Evolutionary conservation across 129 eudicot species (phyloP).

Genomic region (Centaurea solstitialis): DNA sequence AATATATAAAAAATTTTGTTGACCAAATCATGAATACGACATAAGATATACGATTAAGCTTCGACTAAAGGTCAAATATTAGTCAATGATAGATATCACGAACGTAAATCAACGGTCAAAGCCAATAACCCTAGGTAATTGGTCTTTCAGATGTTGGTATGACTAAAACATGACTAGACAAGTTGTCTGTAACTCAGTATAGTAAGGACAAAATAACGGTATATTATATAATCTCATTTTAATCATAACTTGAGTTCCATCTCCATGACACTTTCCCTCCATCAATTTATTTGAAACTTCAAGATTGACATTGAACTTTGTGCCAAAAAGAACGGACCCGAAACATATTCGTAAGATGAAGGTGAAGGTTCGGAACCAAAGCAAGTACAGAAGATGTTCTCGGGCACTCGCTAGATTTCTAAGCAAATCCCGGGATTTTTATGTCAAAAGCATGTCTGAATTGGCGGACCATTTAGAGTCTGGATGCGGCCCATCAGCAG

Average conservation of each 20-base stretch:
- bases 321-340: background rate
- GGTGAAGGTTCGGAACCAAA: slow-evolving; percentile 12
- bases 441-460: slow-evolving; percentile 38
- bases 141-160: background rate
- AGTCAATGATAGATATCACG: background rate
- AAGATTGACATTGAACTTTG: background rate
- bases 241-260: background rate
- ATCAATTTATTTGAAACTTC: background rate
- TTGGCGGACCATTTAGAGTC: slow-evolving; percentile 33
- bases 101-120: background rate
- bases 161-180: background rate
- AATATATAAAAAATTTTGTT: background rate
- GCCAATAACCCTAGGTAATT: background rate
- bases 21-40: background rate
- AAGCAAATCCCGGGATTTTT: slow-evolving; percentile 26
- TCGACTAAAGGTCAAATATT: background rate
- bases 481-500: slow-evolving; percentile 33
- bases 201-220: background rate
- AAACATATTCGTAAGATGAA: slow-evolving; percentile 10
- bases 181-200: too few relatives aligned
- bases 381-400: slow-evolving; percentile 11
- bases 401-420: slow-evolving; percentile 35
- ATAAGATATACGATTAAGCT: background rate
- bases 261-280: background rate
- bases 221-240: background rate